Evolutionary conservation across 2,329 filamentous ascomycete species (phyloP).

Genomic region (Paracoccidioides lutzii): DNA sequence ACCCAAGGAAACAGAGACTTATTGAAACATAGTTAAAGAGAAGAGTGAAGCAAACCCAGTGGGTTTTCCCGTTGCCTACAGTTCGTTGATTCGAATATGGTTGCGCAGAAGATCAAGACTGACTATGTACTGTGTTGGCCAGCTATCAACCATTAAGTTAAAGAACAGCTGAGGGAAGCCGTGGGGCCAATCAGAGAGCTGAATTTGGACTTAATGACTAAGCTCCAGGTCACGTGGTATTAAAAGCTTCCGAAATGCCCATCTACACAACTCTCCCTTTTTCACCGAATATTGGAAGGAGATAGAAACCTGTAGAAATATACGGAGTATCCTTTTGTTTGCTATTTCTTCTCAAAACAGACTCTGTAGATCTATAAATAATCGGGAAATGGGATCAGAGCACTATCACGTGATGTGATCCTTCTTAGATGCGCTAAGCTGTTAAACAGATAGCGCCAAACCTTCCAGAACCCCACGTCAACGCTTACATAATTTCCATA

Average conservation of each 20-base stretch:
- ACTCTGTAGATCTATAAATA: too few species aligned
- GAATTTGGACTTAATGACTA: neutral
- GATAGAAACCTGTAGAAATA: too few species aligned
- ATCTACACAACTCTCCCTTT: too few species aligned
- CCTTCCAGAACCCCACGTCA: neutral
- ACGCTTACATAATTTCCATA: neutral
- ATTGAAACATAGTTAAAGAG: conserved; percentile 12
- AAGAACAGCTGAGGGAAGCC: neutral
- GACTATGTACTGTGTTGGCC: too few species aligned
- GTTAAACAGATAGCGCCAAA: neutral
- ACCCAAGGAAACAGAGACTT: conserved; percentile 5
- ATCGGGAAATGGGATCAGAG: too few species aligned
- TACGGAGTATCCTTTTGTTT: too few species aligned
- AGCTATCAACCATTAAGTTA: too few species aligned
- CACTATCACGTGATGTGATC: too few species aligned
- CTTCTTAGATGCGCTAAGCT: neutral
- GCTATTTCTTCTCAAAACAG: too few species aligned
- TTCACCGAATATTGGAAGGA: neutral
- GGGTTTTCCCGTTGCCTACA: neutral
- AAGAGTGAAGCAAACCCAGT: neutral
- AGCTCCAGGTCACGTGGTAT: neutral
- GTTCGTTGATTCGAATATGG: neutral
- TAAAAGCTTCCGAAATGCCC: too few species aligned
- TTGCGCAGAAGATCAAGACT: neutral
- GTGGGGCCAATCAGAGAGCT: neutral